Percentiles rank a stretch among this genome's conserved stretches.
These are phyloP conservation scores for Rhizopogon sp. DNA, from an alignment of 768 basidiomycete species.

Conservation along the genomic window DNA sequence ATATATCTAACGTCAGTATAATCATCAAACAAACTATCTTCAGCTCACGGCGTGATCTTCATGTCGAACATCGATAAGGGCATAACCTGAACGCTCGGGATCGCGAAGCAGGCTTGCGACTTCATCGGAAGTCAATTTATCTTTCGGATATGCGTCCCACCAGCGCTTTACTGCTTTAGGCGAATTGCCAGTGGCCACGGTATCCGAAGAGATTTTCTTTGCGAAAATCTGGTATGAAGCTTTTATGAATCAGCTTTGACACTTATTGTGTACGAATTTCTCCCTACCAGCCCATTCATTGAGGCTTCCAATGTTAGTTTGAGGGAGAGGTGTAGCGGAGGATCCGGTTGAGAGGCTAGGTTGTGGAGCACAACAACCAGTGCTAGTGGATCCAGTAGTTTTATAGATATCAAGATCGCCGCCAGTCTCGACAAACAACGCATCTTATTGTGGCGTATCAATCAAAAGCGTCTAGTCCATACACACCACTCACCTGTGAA, in stretches of 20 bases:
- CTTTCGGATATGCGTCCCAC: constrained; percentile 51
- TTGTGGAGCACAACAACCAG: constrained; percentile 12
- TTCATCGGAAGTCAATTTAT: constrained; percentile 28
- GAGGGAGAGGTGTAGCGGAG: neutral
- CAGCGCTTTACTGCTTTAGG: constrained; percentile 32
- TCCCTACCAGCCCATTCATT: constrained; percentile 42
- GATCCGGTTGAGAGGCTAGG: constrained; percentile 2
- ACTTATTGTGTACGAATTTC: neutral
- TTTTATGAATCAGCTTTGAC: constrained; percentile 12
- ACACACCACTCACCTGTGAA: constrained; percentile 31
- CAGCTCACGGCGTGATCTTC: constrained; percentile 40
- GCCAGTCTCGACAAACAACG: constrained; percentile 33
- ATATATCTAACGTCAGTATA: neutral
- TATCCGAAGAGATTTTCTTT: constrained; percentile 24
- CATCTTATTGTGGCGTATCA: constrained; percentile 26
- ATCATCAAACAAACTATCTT: neutral
- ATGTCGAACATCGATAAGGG: constrained; percentile 46
- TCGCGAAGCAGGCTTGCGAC: constrained; percentile 29
- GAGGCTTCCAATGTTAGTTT: constrained; percentile 25
- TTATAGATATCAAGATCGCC: constrained; percentile 39
- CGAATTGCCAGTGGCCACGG: neutral
- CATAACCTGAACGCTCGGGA: constrained; percentile 21
- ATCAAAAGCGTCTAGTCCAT: neutral
- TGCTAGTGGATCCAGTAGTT: constrained; percentile 3
- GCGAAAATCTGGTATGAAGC: constrained; percentile 47